These are phyloP conservation scores for Ensete glaucum DNA, from an alignment of 176 grass and related monocot genomes.

Conservation along the genomic window DNA sequence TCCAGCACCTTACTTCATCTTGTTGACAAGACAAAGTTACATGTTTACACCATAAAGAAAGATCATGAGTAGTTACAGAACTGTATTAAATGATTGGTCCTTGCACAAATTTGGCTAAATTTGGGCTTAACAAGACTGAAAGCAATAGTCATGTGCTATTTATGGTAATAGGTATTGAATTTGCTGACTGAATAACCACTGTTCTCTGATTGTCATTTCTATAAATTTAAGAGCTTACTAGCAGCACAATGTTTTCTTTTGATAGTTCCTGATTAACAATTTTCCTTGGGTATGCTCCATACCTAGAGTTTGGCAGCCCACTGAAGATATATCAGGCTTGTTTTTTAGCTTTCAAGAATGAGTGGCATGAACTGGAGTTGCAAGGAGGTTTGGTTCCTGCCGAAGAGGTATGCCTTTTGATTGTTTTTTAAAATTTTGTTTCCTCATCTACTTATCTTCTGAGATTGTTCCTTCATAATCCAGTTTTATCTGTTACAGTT, in stretches of 20 bases:
- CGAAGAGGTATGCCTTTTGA: constrained; percentile 45
- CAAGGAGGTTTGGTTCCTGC: constrained; percentile 22
- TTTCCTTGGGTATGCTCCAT: constrained; percentile 8
- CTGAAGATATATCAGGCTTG: constrained; percentile 53
- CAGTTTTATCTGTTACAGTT: constrained; percentile 31
- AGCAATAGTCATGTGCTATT: not conserved
- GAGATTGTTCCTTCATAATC: constrained; percentile 13
- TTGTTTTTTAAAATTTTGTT: not conserved
- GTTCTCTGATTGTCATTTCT: too few relatives aligned
- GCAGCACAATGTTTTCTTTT: not conserved
- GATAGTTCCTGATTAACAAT: not conserved
- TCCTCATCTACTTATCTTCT: not conserved
- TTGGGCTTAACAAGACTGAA: not conserved
- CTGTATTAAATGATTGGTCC: too few relatives aligned
- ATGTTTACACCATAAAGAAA: too few relatives aligned
- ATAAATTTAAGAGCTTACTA: too few relatives aligned
- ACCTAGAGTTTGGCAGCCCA: constrained; percentile 42
- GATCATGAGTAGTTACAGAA: too few relatives aligned
- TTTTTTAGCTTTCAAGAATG: constrained; percentile 52
- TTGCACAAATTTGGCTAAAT: too few relatives aligned
- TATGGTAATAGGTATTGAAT: not conserved
- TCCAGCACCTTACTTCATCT: not conserved
- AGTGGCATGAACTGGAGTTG: constrained; percentile 44
- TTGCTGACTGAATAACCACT: not conserved
- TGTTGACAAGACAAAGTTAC: too few relatives aligned